These are phyloP conservation scores for Peribolospora baueri DNA, from an alignment of 768 basidiomycete genomes.

Conservation along the genomic window DNA sequence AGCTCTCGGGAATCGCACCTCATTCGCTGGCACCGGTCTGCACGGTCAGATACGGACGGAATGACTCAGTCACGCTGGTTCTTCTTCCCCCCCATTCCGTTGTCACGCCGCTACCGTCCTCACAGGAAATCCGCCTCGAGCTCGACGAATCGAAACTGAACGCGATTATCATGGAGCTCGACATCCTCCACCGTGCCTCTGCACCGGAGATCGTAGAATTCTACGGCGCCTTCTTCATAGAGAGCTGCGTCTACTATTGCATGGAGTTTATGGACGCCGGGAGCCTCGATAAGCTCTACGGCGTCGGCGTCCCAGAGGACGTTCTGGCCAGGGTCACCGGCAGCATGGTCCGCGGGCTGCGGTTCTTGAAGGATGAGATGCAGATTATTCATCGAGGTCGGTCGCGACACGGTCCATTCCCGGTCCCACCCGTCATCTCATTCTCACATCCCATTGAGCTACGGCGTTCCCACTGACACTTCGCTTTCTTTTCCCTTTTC, in stretches of 20 bases:
- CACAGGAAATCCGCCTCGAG: slow-evolving; percentile 87
- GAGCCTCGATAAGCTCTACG: slow-evolving; percentile 59
- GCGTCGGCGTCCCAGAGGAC: slow-evolving; percentile 40
- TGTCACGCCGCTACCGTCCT: neutral
- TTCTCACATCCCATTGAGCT: neutral
- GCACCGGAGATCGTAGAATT: slow-evolving; percentile 89
- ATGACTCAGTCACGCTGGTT: neutral
- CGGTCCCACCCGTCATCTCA: too few species aligned
- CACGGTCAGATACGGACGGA: too few species aligned
- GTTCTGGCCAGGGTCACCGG: slow-evolving; percentile 60
- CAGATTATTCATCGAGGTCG: slow-evolving; percentile 55
- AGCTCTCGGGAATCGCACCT: slow-evolving; percentile 5
- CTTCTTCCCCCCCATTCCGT: too few species aligned
- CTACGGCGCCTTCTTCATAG: slow-evolving; percentile 97
- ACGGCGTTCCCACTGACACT: neutral
- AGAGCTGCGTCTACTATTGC: slow-evolving; percentile 98
- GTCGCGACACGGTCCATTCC: slow-evolving; percentile 9
- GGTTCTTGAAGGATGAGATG: slow-evolving; percentile 82
- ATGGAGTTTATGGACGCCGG: slow-evolving; percentile 99
- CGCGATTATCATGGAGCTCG: slow-evolving; percentile 95
- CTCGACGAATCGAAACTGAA: slow-evolving; percentile 80
- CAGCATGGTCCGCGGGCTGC: slow-evolving; percentile 65
- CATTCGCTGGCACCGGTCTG: too few species aligned
- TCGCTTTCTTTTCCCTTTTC: slow-evolving; percentile 2
- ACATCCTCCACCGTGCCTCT: slow-evolving; percentile 80